Evolutionary conservation across 129 eudicot species (phyloP), one percentile per base, ranked within the genome.

Genomic region (Mikania micrantha): DNA sequence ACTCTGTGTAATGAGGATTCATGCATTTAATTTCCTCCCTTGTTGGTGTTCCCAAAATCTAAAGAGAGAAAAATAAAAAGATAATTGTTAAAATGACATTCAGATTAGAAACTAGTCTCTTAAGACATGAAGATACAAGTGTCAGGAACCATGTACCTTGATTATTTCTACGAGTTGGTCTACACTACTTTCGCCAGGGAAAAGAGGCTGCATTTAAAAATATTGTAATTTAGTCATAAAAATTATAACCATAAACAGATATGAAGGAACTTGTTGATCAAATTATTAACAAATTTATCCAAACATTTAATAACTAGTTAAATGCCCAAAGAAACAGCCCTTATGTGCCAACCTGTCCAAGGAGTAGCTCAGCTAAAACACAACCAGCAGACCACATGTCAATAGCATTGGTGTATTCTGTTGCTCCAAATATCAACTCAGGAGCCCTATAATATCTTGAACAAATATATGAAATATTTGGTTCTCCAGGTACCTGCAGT

Each of bases 341-440:
- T 11, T 16, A 45, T 31, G 38, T 59, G 52, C 77, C 15, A 35
- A 91, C 99, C 90, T 83, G 96, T 17, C 99, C 99, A 13, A 89
- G 72, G 45, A 94, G 95, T 62, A 90, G 82, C 77, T 94, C 99
- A 2, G 97, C 97, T 87, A 94, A 71, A 58, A 94, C 99, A 78
- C 99, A 89, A 56, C 99, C 99, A 44, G 78, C 95, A 42, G 99
- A 94, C 99, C 99, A 94, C 88, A 89, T 94, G 77, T 94, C 99
- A 65, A 94, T 94, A 15, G 99, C 99, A 60, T 85, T 86, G 22
- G 99, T 94, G 70, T 94, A 94, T 76, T 94, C 99, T 56, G 97
- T 86, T 48, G 97, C 99, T 65, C 99, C 99, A 69, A 94, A 93
- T 16, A 93, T 93, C 81, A 93, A 72, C 69, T 93, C 96, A 1